Conservation (phyloP, 305 asterid genomes). For the Plantago rigida region DNA sequence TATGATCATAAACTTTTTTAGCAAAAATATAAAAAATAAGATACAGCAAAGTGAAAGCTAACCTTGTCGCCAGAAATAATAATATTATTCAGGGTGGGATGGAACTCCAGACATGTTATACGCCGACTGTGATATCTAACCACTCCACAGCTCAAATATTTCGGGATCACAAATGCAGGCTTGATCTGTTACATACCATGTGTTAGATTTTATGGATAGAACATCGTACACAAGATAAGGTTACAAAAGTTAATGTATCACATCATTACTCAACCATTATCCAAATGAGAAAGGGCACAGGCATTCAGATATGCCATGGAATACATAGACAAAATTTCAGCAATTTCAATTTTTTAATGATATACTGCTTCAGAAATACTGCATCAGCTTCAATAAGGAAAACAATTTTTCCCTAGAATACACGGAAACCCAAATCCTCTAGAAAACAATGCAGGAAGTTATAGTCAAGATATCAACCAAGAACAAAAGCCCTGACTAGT, state of each 20-base stretch:
- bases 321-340: too few relatives aligned
- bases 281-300: slow-evolving; percentile 1
- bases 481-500: too few relatives aligned
- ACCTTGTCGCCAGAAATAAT: slow-evolving; percentile 97
- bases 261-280: too few relatives aligned
- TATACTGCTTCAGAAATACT: background rate
- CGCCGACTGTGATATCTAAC: slow-evolving; percentile 93
- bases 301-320: too few relatives aligned
- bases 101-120: slow-evolving; percentile 89
- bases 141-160: slow-evolving; percentile 75
- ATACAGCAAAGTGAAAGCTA: slow-evolving; percentile 19
- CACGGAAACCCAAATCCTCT: too few relatives aligned
- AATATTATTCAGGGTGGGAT: slow-evolving; percentile 72
- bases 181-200: slow-evolving; percentile 46
- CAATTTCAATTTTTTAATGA: too few relatives aligned
- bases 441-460: too few relatives aligned
- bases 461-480: too few relatives aligned
- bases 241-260: background rate
- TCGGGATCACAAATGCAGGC: slow-evolving; percentile 68
- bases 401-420: background rate
- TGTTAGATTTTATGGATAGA: background rate
- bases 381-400: background rate
- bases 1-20: slow-evolving; percentile 17
- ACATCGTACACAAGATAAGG: background rate
- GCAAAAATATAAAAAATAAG: background rate